Conservation (phyloP, 345 rosid genomes). For the Sapria himalayana region DNA sequence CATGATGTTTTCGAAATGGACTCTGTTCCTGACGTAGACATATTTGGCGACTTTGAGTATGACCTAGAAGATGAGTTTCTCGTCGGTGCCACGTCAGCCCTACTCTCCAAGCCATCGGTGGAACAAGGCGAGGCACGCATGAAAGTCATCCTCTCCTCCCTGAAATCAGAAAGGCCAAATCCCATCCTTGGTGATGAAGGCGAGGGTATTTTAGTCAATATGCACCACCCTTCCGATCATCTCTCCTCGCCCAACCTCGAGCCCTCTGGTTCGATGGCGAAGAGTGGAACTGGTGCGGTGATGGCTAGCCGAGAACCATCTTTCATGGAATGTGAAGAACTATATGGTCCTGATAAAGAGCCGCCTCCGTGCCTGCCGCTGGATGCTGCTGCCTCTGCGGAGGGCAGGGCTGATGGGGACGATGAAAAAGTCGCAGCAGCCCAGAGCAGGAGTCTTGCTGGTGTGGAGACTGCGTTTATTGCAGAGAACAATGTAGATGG, state of each 20-base stretch:
- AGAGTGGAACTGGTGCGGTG: slow-evolving; percentile 7
- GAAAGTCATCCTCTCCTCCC: slow-evolving; percentile 51
- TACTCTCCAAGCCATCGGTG: slow-evolving; percentile 20
- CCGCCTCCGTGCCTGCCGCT: too few relatives aligned
- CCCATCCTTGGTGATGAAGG: slow-evolving; percentile 11
- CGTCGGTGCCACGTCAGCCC: slow-evolving; percentile 32
- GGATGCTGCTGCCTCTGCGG: too few relatives aligned
- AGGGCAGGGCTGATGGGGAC: too few relatives aligned
- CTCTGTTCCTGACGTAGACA: slow-evolving; percentile 40
- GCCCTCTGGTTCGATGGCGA: slow-evolving; percentile 5
- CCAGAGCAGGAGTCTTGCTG: slow-evolving; percentile 6
- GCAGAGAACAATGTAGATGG: slow-evolving; percentile 15
- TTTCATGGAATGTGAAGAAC: slow-evolving; percentile 64
- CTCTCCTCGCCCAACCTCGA: too few relatives aligned
- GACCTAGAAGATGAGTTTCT: slow-evolving; percentile 69
- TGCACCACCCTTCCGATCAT: slow-evolving; percentile 11
- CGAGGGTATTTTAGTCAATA: slow-evolving; percentile 13
- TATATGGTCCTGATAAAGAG: slow-evolving; percentile 74
- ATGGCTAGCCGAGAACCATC: slow-evolving; percentile 29
- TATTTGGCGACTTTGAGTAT: slow-evolving; percentile 76
- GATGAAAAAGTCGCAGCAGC: too few relatives aligned
- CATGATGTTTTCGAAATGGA: slow-evolving; percentile 51
- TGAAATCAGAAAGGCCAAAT: slow-evolving; percentile 22
- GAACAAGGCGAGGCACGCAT: slow-evolving; percentile 39
- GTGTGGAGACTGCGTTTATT: slow-evolving; percentile 10